Base-by-base conservation (phyloP, 495 filamentous ascomycete genomes). In the Trichoderma erinaceum region DNA sequence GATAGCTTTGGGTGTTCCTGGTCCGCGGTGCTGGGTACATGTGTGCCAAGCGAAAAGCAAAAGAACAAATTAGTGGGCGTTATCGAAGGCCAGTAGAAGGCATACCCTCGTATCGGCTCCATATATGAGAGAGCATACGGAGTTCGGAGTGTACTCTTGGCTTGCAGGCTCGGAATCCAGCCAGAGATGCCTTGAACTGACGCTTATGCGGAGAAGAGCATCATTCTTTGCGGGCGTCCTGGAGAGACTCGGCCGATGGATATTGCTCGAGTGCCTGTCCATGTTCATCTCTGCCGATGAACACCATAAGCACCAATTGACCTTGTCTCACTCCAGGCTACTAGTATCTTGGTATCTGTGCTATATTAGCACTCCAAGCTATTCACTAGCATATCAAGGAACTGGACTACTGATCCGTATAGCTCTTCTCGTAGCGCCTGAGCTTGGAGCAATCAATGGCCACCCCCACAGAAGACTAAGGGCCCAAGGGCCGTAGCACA, bases 11-110 rank as follows among this genome's bases (percentile, higher is more conserved):
- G 44, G 56, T 3, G 56, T 27, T 4, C 56, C 56, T 61, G 56
- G 56, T 29, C 56, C 56, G 56, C 27, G 56, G 56, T 25, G n/a
- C 56, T 32, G 23, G 56, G 56, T 38, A 38, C 35, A 38, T 38
- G 35, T 25, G 10, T 27, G 56, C 56, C 27, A 61, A 61, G 23
- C 56, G 48, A 52, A 52, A 23, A 61, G 35, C 29, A 29, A 13
- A 58, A 61, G 56, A 32, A 32, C 27, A 61, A 32, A 38, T 38
- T 18, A 29, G 27, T 12, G 23, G 2, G 56, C 12, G 56, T 52
- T 16, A 4, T 52, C n/a, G 43, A 67, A 56, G 64, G 56, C 46
- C 43, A 65, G 46, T 63, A 56, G 67, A 65, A 70, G 64, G 21
- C 61, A 25, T 18, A 13, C 35, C 5, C 29, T 32, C 61, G 35